Base-by-base conservation (phyloP, 2,329 filamentous ascomycete species). In the Calonectria ilicicola region DNA sequence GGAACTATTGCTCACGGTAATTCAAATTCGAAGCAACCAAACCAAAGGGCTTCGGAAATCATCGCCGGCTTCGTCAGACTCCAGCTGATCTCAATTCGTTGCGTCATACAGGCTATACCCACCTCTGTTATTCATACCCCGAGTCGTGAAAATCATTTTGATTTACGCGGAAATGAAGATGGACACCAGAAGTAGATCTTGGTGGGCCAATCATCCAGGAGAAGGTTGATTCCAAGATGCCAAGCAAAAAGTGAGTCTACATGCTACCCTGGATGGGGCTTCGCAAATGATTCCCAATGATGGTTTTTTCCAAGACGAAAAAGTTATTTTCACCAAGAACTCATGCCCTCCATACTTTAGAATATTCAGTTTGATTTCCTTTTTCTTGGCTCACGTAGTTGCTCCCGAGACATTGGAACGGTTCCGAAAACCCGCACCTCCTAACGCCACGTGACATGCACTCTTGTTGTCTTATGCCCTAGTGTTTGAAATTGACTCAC, bases 141-240 rank as follows among this genome's bases (percentile, higher is more conserved):
- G n/a, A 40, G 7, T 26, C 21, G 3, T 40, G 21, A 10, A 26
- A 40, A 35, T 47, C 38, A 29, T 23, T 40, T 26, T 40, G 32
- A 60, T 60, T 35, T 40, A 60, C 35, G 21, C 38, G 53, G 53
- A 60, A 60, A 60, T 60, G 53, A 60, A 40, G 53, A 60, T 60
- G 53, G 32, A 35, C 53, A 9, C 32, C 21, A 4, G 21, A 23
- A 60, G 32, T 23, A 40, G 53, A 60, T 60, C 53, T 60, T 3
- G 21, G 53, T 21, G 14, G 32, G 14, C 29, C 35, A 60, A 27
- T 10, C 32, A 26, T 35, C 21, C 53, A 60, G 53, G 53, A 40
- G 53, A 40, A 40, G 32, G 53, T 40, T 40, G 53, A 60, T 12
- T 26, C 35, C 19, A 40, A 60, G 35, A 26, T 35, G 53, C 53